A percentile compares a stretch with the other conserved stretches of the same genome.
These are phyloP conservation scores for Tetracladium setigerum DNA, from an alignment of 495 filamentous ascomycete genomes.

Conservation along the genomic window DNA sequence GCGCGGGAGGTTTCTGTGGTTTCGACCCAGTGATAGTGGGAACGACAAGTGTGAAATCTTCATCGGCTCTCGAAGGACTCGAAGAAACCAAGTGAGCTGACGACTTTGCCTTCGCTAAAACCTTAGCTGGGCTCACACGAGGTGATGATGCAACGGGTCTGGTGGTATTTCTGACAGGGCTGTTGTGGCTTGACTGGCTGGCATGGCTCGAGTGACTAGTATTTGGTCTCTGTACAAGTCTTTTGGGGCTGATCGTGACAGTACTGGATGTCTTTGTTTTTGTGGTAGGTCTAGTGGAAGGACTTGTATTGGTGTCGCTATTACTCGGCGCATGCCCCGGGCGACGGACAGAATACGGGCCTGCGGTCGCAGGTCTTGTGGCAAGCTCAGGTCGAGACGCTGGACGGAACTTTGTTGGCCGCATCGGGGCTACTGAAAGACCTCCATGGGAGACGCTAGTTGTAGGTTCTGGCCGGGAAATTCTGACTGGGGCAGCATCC, in stretches of 20 bases:
- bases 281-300: slow-evolving; percentile 8
- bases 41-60: slow-evolving; percentile 45
- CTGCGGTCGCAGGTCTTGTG: slow-evolving; percentile 46
- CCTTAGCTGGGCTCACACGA: slow-evolving; percentile 31
- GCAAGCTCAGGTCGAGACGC: slow-evolving; percentile 35
- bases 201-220: slow-evolving; percentile 23
- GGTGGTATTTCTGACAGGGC: slow-evolving; percentile 17
- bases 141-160: slow-evolving; percentile 17
- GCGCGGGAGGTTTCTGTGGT: not conserved
- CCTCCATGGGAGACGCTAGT: slow-evolving; percentile 33
- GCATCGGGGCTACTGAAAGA: slow-evolving; percentile 47
- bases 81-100: slow-evolving; percentile 11
- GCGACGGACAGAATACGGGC: slow-evolving; percentile 47
- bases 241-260: slow-evolving; percentile 15
- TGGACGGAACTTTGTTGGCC: slow-evolving; percentile 33
- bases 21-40: slow-evolving; percentile 23
- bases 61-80: slow-evolving; percentile 32
- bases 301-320: slow-evolving; percentile 22
- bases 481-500: slow-evolving; percentile 16
- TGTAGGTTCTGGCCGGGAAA: slow-evolving; percentile 32
- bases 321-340: slow-evolving; percentile 36
- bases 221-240: slow-evolving; percentile 15
- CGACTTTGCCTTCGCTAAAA: slow-evolving; percentile 20
- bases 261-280: slow-evolving; percentile 18
- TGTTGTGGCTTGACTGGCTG: slow-evolving; percentile 20